Percentiles rank a stretch among this genome's conserved stretches.
These are phyloP conservation scores for Dothidotthia symphoricarpi DNA, from an alignment of 2,329 filamentous ascomycete genomes.

Conservation along the genomic window DNA sequence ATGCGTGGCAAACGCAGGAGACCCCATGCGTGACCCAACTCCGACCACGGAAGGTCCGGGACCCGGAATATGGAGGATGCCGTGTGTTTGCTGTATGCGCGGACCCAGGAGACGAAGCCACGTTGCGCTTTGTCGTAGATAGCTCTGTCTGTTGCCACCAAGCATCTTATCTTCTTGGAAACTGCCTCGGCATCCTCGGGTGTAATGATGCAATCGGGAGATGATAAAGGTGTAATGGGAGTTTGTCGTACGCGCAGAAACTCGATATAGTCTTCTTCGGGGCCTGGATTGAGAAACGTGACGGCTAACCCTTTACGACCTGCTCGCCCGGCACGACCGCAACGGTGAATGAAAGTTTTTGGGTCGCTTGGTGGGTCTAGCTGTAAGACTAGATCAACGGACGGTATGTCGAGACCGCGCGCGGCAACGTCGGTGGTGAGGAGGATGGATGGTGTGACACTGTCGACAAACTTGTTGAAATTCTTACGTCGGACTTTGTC, in stretches of 20 bases:
- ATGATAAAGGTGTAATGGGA: constrained; percentile 65
- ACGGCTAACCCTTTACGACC: constrained; percentile 76
- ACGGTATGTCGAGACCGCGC: constrained; percentile 84
- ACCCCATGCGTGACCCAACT: constrained; percentile 80
- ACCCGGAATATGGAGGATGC: constrained; percentile 88
- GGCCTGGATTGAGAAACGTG: constrained; percentile 77
- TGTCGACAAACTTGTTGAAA: constrained; percentile 74
- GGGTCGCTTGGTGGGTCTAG: constrained; percentile 83
- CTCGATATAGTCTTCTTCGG: constrained; percentile 84
- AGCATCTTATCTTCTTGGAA: constrained; percentile 60
- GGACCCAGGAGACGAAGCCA: constrained; percentile 90
- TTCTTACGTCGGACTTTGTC: constrained; percentile 86
- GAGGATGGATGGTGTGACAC: constrained; percentile 73
- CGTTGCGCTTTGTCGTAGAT: constrained; percentile 85
- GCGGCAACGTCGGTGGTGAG: constrained; percentile 92
- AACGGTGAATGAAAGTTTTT: constrained; percentile 73
- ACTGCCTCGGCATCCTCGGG: constrained; percentile 60
- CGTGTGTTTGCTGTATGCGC: constrained; percentile 87
- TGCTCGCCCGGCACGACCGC: constrained; percentile 62
- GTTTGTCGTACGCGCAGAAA: constrained; percentile 88
- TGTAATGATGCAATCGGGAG: constrained; percentile 57
- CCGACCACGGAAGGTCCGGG: constrained; percentile 78
- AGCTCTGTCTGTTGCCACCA: constrained; percentile 61
- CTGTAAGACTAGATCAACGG: constrained; percentile 88
- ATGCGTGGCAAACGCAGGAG: constrained; percentile 85